Conservation (phyloP, 192 early-diverging fungal genomes). For the Rhizoclosmatium globosum region DNA sequence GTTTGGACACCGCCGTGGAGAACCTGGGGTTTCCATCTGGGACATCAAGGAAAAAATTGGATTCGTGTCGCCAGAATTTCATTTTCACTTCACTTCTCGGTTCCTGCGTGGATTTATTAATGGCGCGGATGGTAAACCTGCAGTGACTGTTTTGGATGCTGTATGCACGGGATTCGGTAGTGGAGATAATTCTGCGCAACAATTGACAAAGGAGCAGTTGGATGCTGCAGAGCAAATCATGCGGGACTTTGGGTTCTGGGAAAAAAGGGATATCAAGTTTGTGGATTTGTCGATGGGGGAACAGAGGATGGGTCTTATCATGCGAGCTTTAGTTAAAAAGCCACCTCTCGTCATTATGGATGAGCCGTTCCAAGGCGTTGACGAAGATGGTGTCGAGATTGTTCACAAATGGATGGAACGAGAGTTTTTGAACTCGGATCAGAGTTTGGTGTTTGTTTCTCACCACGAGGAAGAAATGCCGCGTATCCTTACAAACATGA, state of each 20-base stretch:
- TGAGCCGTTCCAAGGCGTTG: conserved; percentile 68
- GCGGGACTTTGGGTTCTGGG: conserved; percentile 23
- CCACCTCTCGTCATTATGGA: conserved; percentile 61
- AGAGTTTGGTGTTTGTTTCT: conserved; percentile 64
- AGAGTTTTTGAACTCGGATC: conserved; percentile 43
- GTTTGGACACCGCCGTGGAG: conserved; percentile 60
- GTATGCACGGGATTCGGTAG: conserved; percentile 56
- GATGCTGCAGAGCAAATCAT: conserved; percentile 11
- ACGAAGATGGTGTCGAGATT: conserved; percentile 48
- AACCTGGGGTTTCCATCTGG: conserved; percentile 64
- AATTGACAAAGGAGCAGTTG: conserved; percentile 9
- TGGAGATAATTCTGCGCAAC: conserved; percentile 34
- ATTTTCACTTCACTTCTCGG: conserved; percentile 57
- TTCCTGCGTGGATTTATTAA: conserved; percentile 22
- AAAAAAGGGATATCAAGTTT: conserved; percentile 14
- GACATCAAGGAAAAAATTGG: conserved; percentile 62
- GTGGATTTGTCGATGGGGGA: conserved; percentile 55
- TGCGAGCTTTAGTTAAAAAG: conserved; percentile 58
- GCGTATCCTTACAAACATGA: conserved; percentile 1
- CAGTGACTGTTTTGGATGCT: conserved; percentile 45
- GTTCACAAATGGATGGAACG: conserved; percentile 55
- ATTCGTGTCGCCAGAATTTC: conserved; percentile 61
- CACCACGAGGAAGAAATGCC: conserved; percentile 68
- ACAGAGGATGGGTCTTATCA: conserved; percentile 59
- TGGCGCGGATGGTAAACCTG: conserved; percentile 13